Percentiles rank a stretch among this genome's conserved stretches.
These are phyloP conservation scores for Trametes villosa DNA, from an alignment of 768 basidiomycete species.

Conservation along the genomic window DNA sequence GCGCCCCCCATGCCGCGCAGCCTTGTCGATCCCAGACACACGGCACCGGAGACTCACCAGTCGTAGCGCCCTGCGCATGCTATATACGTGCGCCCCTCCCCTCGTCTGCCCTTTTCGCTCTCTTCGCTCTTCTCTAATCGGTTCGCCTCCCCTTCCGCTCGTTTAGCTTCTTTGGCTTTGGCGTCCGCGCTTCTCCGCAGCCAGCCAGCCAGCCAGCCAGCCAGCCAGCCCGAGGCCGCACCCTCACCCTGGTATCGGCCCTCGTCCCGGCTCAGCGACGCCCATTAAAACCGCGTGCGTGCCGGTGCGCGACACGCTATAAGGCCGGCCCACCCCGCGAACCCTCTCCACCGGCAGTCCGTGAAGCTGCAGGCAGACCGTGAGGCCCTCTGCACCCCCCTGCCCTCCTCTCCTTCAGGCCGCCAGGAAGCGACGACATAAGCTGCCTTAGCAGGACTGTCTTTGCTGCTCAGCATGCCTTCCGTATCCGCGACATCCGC, in stretches of 20 bases:
- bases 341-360: conserved; percentile 12
- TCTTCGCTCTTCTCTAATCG: background rate
- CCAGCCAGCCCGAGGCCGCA: background rate
- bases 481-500: background rate
- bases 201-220: background rate
- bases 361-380: conserved; percentile 12
- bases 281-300: conserved; percentile 13
- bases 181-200: background rate
- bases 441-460: no score
- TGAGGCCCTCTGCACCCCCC: conserved; percentile 4
- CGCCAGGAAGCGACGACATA: background rate
- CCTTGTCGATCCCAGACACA: background rate
- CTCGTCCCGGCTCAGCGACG: background rate
- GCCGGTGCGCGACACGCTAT: background rate
- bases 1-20: background rate
- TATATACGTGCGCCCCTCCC: background rate
- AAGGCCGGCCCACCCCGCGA: background rate
- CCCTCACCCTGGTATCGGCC: background rate
- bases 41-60: background rate
- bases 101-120: background rate
- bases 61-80: background rate
- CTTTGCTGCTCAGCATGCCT: background rate
- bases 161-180: background rate
- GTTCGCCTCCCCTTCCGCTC: background rate
- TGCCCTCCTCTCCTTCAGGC: background rate